Evolutionary conservation across 73 alveolate species (phyloP), one percentile per base, ranked within the genome.

Genomic region (Uronychia setigera): DNA sequence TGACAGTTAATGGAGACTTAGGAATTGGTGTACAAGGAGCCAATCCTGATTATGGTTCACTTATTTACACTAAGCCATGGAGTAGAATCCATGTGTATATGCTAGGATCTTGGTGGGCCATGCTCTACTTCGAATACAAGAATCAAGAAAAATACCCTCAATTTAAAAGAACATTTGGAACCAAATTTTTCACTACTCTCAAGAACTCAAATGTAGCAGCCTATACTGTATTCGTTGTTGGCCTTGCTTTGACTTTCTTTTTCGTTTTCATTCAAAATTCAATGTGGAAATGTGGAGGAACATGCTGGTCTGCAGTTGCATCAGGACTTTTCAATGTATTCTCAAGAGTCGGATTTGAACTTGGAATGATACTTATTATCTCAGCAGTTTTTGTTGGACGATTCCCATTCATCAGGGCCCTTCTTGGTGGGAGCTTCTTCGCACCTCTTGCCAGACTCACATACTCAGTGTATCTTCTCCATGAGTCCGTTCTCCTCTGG

Each of bases 401-500:
- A 27, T 30, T 33, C 14, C 29, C 28, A 19, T 19, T 33, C 30
- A 26, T 87, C 33, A 82, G 57, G n/a, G 28, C 29, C 57, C 0
- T 83, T 26, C 81, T 87, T 9, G 60, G 83, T 0, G 79, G 78
- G 30, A 35, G 31, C 5, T 14, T 75, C 25, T 83, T 81, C 75
- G 83, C 77, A 0, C 91, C 89, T n/a, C 35, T 81, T 0, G 87
- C 91, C 13, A 82, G 94, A 83, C 82, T 88, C 29, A 88, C 84
- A 57, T 88, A 60, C 35, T 28, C 84, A 14, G 94, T 77, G 31
- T 88, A 82, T 75, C 77, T 88, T 1, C 83, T 88, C 34, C 94
- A 88, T 29, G 80, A 29, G 26, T 35, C 57, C 26, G 80, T 88
- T n/a, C n/a, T n/a, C n/a, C n/a, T n/a, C n/a, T n/a, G n/a, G n/a